A percentile compares a stretch with the other conserved stretches of the same genome.
Evolutionary conservation across 2,329 filamentous ascomycete species (phyloP).

Genomic region (Lasiodiplodia citricola): DNA sequence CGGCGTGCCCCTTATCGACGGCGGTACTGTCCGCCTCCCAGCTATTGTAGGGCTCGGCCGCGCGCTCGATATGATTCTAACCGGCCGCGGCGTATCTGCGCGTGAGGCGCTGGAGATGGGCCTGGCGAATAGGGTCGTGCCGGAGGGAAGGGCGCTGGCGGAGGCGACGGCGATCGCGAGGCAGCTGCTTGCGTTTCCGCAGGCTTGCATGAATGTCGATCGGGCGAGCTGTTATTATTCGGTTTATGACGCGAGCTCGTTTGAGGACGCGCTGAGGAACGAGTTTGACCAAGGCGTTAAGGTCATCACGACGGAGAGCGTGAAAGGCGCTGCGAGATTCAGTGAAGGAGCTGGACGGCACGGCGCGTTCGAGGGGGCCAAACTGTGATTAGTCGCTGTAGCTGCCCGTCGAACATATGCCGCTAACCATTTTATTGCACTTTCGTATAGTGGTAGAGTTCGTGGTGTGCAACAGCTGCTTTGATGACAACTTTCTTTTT

Average conservation of each 20-base stretch:
- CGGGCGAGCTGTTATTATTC: slow-evolving; percentile 56
- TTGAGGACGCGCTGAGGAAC: slow-evolving; percentile 35
- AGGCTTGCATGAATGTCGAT: slow-evolving; percentile 59
- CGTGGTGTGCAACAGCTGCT: no score
- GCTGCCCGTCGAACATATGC: no score
- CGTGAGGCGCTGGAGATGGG: slow-evolving; percentile 47
- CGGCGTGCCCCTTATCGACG: slow-evolving; percentile 59
- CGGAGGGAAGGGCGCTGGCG: no score
- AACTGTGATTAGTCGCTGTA: no score
- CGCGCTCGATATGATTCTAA: slow-evolving; percentile 59
- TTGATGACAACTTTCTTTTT: no score
- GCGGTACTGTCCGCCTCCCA: slow-evolving; percentile 60
- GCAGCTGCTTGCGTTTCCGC: slow-evolving; percentile 56
- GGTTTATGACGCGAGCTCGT: slow-evolving; percentile 54
- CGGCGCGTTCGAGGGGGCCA: slow-evolving; percentile 35
- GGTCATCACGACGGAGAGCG: slow-evolving; percentile 51
- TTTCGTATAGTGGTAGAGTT: no score
- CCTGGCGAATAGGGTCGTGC: no score
- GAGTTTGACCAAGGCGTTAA: slow-evolving; percentile 54
- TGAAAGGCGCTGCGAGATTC: slow-evolving; percentile 50
- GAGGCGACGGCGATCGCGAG: slow-evolving; percentile 45
- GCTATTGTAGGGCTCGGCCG: slow-evolving; percentile 57
- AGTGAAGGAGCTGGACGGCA: slow-evolving; percentile 47
- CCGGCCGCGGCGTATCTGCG: slow-evolving; percentile 56
- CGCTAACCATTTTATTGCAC: no score